These are phyloP conservation scores for Coffea eugenioides DNA, from an alignment of 257 asterid genomes.

Conservation along the genomic window DNA sequence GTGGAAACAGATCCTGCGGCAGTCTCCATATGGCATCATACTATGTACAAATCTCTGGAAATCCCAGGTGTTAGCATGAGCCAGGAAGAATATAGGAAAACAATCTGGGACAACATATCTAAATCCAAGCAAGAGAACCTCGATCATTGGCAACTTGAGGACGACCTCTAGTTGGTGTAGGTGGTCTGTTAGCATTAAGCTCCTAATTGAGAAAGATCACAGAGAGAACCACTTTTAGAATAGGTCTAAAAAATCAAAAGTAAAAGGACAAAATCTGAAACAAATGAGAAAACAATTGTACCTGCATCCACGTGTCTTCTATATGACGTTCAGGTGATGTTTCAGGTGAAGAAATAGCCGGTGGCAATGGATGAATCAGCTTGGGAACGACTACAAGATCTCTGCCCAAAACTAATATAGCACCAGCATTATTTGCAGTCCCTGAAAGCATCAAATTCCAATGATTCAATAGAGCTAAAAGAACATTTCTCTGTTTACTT, in stretches of 20 bases:
- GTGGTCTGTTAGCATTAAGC: slow-evolving; percentile 95
- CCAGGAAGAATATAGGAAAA: slow-evolving; percentile 41
- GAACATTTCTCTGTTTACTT: neutral
- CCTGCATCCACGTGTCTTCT: slow-evolving; percentile 99
- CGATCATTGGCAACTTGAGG: slow-evolving; percentile 84
- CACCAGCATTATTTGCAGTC: slow-evolving; percentile 98
- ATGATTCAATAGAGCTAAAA: neutral
- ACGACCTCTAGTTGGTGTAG: slow-evolving; percentile 97
- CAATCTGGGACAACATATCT: slow-evolving; percentile 41
- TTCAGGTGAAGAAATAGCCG: slow-evolving; percentile 87
- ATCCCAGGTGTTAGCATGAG: slow-evolving; percentile 56
- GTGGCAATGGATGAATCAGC: slow-evolving; percentile 88
- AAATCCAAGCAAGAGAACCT: slow-evolving; percentile 97
- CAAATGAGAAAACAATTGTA: slow-evolving; percentile 27
- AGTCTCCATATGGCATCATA: slow-evolving; percentile 37
- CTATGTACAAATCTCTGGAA: slow-evolving; percentile 68
- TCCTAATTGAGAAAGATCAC: slow-evolving; percentile 46
- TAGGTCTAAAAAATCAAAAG: neutral
- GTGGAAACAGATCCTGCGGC: slow-evolving; percentile 25
- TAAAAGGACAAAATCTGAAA: slow-evolving; percentile 2
- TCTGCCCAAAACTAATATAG: slow-evolving; percentile 95
- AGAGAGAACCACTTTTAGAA: slow-evolving; percentile 10
- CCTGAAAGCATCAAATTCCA: slow-evolving; percentile 35
- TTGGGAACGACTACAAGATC: slow-evolving; percentile 98
- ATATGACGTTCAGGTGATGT: slow-evolving; percentile 77